Conservation (phyloP, 2,329 filamentous ascomycete genomes). For the Hymenoscyphus fructigenus region DNA sequence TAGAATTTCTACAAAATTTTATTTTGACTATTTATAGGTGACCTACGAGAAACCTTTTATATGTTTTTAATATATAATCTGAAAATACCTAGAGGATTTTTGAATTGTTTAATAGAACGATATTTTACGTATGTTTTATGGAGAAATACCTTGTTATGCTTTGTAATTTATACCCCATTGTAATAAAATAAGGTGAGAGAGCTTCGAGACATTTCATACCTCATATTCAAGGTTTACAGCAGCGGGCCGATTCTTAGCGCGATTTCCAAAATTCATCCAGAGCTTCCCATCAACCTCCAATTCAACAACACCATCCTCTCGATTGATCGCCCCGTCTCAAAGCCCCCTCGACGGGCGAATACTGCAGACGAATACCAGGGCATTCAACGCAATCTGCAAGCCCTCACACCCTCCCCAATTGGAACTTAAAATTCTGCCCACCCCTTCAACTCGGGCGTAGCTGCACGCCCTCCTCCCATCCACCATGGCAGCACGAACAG, state of each 20-base stretch:
- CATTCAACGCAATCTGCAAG: not conserved
- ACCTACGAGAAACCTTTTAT: too few species aligned
- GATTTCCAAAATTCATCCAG: not conserved
- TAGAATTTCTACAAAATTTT: too few species aligned
- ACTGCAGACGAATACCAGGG: not conserved
- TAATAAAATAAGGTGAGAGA: too few species aligned
- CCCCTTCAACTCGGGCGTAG: conserved; percentile 1
- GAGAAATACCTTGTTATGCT: too few species aligned
- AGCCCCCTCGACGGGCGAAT: not conserved
- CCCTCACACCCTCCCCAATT: not conserved
- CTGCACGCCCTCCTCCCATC: conserved; percentile 2
- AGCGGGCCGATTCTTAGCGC: not conserved
- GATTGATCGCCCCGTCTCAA: conserved; percentile 2
- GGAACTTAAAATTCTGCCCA: not conserved
- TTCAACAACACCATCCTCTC: not conserved
- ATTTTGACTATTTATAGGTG: too few species aligned
- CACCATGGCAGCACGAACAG: conserved; percentile 40
- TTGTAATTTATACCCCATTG: too few species aligned
- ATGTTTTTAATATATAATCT: too few species aligned
- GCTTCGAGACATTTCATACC: not conserved
- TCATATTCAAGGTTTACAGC: not conserved
- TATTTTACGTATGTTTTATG: too few species aligned
- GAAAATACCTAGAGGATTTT: too few species aligned
- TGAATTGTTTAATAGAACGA: too few species aligned
- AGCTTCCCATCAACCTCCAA: not conserved